Evolutionary conservation across 2,329 filamentous ascomycete genomes (phyloP).

Genomic region (Paraphoma sp.): DNA sequence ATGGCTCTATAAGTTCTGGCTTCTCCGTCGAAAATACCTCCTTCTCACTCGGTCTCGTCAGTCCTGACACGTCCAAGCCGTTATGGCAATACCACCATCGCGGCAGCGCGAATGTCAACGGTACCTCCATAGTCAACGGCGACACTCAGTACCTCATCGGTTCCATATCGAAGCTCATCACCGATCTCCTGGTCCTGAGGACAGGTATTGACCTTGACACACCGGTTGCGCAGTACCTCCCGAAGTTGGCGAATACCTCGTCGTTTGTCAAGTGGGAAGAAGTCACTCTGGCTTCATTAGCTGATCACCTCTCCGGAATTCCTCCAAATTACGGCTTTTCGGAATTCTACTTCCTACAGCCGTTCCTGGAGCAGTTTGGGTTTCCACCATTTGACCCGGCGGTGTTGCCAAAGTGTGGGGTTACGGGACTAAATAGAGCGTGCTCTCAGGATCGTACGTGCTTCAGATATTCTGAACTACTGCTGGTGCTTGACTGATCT

Average conservation of each 20-base stretch:
- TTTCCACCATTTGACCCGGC: conserved; percentile 3
- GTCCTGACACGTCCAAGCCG: not conserved
- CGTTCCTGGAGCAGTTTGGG: conserved; percentile 3
- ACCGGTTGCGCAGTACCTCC: conserved; percentile 2
- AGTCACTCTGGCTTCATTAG: conserved; percentile 2
- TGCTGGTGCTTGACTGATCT: not conserved
- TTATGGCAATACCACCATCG: conserved; percentile 7
- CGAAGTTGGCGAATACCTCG: not conserved
- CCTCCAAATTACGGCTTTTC: conserved; percentile 9
- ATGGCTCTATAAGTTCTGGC: not conserved
- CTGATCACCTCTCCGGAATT: conserved; percentile 7
- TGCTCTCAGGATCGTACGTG: conserved; percentile 7
- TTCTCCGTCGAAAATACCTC: not conserved
- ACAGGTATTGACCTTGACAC: conserved; percentile 4
- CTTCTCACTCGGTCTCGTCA: not conserved
- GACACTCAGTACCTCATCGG: conserved; percentile 8
- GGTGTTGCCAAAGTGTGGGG: conserved; percentile 1
- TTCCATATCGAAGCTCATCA: conserved; percentile 6
- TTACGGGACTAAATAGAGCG: conserved; percentile 3
- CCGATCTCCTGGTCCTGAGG: conserved; percentile 2
- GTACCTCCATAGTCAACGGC: not conserved
- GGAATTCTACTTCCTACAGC: conserved; percentile 2
- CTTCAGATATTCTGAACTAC: not conserved
- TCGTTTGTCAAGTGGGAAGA: conserved; percentile 1
- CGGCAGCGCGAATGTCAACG: conserved; percentile 2